Conservation (phyloP, 257 asterid species). For the Orobanche coerulescens region DNA sequence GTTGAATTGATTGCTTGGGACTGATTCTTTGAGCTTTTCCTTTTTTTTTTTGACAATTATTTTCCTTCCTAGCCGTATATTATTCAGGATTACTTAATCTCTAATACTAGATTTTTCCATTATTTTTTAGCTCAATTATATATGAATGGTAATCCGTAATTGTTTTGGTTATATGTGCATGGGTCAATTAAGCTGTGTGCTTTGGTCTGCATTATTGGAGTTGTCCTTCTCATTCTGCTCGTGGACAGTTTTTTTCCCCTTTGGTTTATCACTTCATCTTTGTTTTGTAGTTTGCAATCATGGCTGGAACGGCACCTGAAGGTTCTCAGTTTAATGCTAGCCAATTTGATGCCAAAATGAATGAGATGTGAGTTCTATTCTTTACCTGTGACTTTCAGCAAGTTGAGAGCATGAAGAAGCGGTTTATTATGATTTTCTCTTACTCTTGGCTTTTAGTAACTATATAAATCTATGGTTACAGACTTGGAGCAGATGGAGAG, state of each 20-base stretch:
- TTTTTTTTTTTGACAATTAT: no score
- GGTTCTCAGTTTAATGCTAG: constrained; percentile 55
- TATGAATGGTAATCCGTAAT: no score
- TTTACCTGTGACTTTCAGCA: neutral
- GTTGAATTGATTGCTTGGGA: no score
- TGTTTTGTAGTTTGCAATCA: constrained; percentile 29
- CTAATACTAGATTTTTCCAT: no score
- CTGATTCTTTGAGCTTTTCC: no score
- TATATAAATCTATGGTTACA: constrained; percentile 17
- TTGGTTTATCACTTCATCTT: no score
- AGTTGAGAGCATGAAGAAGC: neutral
- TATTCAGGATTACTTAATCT: no score
- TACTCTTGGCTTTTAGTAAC: constrained; percentile 1
- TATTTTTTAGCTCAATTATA: no score
- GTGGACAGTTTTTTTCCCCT: neutral
- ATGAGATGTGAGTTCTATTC: constrained; percentile 34
- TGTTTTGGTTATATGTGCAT: neutral
- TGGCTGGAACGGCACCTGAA: constrained; percentile 51
- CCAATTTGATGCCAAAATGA: constrained; percentile 49
- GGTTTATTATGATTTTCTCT: neutral
- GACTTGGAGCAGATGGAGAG: constrained; percentile 42
- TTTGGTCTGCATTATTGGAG: neutral
- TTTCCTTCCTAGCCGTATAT: no score
- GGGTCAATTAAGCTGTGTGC: neutral
- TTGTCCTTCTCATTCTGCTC: neutral